A percentile compares a stretch with the other conserved stretches of the same genome.
These are phyloP conservation scores for Barbatosphaeria neglecta DNA, from an alignment of 495 filamentous ascomycete genomes.

Conservation along the genomic window DNA sequence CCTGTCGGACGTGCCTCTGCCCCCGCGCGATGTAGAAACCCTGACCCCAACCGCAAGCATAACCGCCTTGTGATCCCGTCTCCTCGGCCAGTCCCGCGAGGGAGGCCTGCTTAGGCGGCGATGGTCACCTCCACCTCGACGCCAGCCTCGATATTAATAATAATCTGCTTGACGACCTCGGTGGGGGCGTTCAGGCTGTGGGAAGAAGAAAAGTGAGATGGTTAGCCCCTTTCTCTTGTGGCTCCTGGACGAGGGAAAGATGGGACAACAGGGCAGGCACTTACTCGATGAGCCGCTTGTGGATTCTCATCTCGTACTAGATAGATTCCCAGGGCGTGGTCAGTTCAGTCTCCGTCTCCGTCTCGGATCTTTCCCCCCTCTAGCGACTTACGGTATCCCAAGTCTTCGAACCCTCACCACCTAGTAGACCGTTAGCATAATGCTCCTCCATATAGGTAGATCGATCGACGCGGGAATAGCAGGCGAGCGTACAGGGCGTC, in stretches of 20 bases:
- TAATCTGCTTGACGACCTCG: slow-evolving; percentile 99
- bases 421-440: neutral
- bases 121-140: slow-evolving; percentile 99
- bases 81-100: neutral
- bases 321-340: slow-evolving; percentile 24
- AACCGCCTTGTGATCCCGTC: too few species aligned
- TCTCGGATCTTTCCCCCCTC: neutral
- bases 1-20: too few species aligned
- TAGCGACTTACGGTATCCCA: slow-evolving; percentile 55
- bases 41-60: too few species aligned
- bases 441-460: too few species aligned
- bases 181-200: slow-evolving; percentile 92
- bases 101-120: slow-evolving; percentile 58
- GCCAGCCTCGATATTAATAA: slow-evolving; percentile 99
- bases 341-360: too few species aligned
- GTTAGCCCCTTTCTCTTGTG: neutral
- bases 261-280: slow-evolving; percentile 17
- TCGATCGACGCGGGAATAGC: too few species aligned
- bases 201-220: slow-evolving; percentile 5
- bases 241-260: too few species aligned
- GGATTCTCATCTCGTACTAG: slow-evolving; percentile 85
- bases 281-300: slow-evolving; percentile 94
- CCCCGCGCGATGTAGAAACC: too few species aligned
- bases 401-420: slow-evolving; percentile 99
- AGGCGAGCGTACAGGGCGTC: slow-evolving; percentile 14